Conservation (phyloP, 2,329 filamentous ascomycete species). For the Stagonosporopsis cucurbitacearum region DNA sequence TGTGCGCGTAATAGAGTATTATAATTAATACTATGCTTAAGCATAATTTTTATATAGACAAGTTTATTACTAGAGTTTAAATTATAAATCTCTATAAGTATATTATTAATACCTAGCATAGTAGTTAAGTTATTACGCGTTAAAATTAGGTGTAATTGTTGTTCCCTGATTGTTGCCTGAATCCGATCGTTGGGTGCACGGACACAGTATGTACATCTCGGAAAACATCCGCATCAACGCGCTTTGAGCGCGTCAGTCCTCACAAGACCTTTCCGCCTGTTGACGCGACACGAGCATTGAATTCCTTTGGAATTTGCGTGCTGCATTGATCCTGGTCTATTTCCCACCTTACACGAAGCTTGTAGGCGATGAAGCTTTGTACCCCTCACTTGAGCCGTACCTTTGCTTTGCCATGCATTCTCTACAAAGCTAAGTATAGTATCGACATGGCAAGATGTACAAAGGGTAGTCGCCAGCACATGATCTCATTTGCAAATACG, state of each 20-base stretch:
- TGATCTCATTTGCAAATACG: constrained; percentile 9
- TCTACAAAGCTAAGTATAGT: constrained; percentile 14
- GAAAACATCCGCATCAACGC: constrained; percentile 1
- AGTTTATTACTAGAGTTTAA: too few species aligned
- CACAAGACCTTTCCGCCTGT: not conserved
- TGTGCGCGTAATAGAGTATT: too few species aligned
- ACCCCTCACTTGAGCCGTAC: constrained; percentile 5
- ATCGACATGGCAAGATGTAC: constrained; percentile 2
- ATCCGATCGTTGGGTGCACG: too few species aligned
- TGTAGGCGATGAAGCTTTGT: not conserved
- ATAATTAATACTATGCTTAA: too few species aligned
- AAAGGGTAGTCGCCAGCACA: not conserved
- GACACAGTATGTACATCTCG: not conserved
- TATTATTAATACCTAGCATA: too few species aligned
- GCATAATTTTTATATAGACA: too few species aligned
- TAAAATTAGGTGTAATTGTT: too few species aligned
- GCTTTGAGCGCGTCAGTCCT: not conserved
- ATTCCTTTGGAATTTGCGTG: not conserved
- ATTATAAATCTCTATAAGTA: too few species aligned
- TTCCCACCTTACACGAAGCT: not conserved
- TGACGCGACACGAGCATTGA: not conserved
- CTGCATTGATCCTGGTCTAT: not conserved
- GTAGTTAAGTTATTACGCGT: too few species aligned
- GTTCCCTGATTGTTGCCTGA: too few species aligned
- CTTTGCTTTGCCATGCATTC: constrained; percentile 16